Evolutionary conservation across 306 rosid species (phyloP), one percentile per base, ranked within the genome.

Genomic region (Urtica urens): DNA sequence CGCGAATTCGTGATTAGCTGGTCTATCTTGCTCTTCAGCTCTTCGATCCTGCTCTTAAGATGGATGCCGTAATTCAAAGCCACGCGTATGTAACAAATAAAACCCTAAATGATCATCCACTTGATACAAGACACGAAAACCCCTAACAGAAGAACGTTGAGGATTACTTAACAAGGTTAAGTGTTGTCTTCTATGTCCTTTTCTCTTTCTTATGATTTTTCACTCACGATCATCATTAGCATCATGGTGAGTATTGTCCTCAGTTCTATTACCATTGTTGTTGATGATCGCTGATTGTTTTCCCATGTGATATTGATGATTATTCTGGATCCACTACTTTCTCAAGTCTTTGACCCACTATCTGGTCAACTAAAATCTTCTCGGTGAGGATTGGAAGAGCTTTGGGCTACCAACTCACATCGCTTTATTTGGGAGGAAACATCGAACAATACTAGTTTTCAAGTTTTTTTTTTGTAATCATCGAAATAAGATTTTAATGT

Each of bases 51-150:
- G 27, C 58, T 55, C 52, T 67, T 63, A 43, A 64, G 17, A 33
- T 79, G 65, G 13, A 75, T 75, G 59, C 82, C 80, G 28, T 82
- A 75, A 30, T 63, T 73, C 55, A 61, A 79, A 27, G 94, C 84
- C 74, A 63, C 84, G 5, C 66, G 66, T 49, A 79, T 51, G 53
- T 75, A 78, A 53, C 58, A 49, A 26, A 9, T 49, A 40, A 38
- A 62, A 57, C 75, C 66, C 68, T 71, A 49, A 23, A 39, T 12
- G 14, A 3, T 19, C 13, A 41, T n/a, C n/a, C n/a, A n/a, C n/a
- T n/a, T n/a, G n/a, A n/a, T n/a, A n/a, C n/a, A n/a, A n/a, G n/a
- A n/a, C n/a, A n/a, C n/a, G n/a, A n/a, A n/a, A n/a, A n/a, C n/a
- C n/a, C n/a, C n/a, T n/a, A n/a, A n/a, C n/a, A n/a, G n/a, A n/a